Conservation (phyloP, 495 filamentous ascomycete species). For the Aspergillus indologenus region DNA sequence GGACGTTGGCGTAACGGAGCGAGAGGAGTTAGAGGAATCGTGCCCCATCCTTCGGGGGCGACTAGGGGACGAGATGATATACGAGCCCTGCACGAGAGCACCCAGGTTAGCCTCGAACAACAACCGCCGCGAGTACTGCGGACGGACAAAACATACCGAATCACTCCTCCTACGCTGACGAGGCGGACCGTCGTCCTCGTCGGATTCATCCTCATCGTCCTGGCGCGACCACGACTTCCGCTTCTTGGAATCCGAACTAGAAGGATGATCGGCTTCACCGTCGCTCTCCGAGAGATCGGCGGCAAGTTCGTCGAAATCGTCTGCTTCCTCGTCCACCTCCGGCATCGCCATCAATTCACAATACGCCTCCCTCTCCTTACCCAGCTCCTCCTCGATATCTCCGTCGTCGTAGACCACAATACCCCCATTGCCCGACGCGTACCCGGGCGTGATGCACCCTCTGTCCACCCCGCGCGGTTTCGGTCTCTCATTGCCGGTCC, state of each 20-base stretch:
- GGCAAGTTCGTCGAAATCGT: conserved; percentile 41
- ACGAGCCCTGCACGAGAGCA: conserved; percentile 53
- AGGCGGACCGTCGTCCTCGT: conserved; percentile 62
- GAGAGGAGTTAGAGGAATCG: conserved; percentile 47
- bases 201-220: conserved; percentile 66
- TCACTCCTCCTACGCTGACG: conserved; percentile 80
- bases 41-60: conserved; percentile 35
- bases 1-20: conserved; percentile 42
- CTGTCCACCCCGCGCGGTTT: conserved; percentile 49
- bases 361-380: conserved; percentile 73
- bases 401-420: conserved; percentile 94
- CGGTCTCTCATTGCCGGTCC: conserved; percentile 51
- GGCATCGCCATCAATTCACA: conserved; percentile 83
- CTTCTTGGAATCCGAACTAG: conserved; percentile 53
- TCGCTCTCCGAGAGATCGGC: conserved; percentile 44
- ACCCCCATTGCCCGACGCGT: conserved; percentile 73
- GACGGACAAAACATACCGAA: conserved; percentile 56
- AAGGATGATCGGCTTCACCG: conserved; percentile 23
- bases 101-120: conserved; percentile 24
- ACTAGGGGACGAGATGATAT: conserved; percentile 48
- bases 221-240: conserved; percentile 80
- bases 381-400: conserved; percentile 87
- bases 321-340: conserved; percentile 79
- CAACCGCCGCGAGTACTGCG: background rate
- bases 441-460: conserved; percentile 67